phyloP scores from a whole-genome alignment of 2,329 filamentous ascomycete genomes.

The Akanthomyces lecanii region DNA sequence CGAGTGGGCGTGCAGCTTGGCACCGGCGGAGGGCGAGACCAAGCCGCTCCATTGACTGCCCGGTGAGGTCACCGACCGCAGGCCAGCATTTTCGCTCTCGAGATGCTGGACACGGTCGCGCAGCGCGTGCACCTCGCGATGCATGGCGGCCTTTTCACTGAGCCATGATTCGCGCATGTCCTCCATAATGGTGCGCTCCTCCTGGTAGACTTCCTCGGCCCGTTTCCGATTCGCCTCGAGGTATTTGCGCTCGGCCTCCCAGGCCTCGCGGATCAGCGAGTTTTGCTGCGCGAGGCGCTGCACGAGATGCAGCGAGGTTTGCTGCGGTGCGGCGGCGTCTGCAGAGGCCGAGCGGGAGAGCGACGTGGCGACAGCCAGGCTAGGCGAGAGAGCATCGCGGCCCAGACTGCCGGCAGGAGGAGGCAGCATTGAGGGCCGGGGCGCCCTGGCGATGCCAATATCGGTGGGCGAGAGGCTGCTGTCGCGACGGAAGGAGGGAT shows the following conservation, averaged over 20 bases:
- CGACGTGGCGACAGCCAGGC: conserved; percentile 21
- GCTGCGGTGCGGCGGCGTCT: conserved; percentile 25
- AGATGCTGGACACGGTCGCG: conserved; percentile 35
- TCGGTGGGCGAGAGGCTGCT: conserved; percentile 19
- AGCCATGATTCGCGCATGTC: conserved; percentile 46
- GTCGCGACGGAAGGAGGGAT: conserved; percentile 16
- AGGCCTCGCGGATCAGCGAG: conserved; percentile 42
- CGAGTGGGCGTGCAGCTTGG: conserved; percentile 19
- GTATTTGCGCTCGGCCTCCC: conserved; percentile 51
- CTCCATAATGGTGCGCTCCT: conserved; percentile 51
- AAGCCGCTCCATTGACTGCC: conserved; percentile 28
- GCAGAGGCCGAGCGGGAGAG: conserved; percentile 27
- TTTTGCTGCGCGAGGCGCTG: conserved; percentile 41
- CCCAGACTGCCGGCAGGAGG: conserved; percentile 4
- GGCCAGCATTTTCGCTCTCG: conserved; percentile 34
- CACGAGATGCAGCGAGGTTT: conserved; percentile 33
- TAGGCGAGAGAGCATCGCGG: conserved; percentile 14
- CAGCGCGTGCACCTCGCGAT: conserved; percentile 39
- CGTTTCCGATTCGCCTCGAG: conserved; percentile 50
- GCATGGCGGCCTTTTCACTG: conserved; percentile 38
- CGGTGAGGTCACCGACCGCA: conserved; percentile 30
- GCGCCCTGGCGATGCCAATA: conserved; percentile 10
- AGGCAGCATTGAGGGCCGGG: conserved; percentile 10
- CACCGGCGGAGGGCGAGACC: conserved; percentile 21
- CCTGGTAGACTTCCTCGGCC: conserved; percentile 52